phyloP scores from a whole-genome alignment of 768 basidiomycete species.

The Coprinopsis cinerea region DNA sequence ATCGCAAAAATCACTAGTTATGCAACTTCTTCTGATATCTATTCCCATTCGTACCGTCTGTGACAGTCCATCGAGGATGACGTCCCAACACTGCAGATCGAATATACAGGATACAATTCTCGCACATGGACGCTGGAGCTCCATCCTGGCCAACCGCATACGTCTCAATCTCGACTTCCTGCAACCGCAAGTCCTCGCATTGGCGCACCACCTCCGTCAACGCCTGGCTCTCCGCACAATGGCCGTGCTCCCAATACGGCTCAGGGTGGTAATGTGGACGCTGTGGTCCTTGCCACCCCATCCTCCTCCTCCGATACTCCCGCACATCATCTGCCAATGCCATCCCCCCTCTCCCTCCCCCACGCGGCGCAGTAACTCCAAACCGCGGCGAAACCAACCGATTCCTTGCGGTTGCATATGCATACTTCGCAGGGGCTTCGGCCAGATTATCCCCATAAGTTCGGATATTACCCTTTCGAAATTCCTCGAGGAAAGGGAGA shows the following conservation, averaged over 20 bases:
- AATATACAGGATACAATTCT: no score
- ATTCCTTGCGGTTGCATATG: background rate
- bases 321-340: background rate
- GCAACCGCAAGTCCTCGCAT: slow-evolving; percentile 3
- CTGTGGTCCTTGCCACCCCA: slow-evolving; percentile 3
- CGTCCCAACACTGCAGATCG: no score
- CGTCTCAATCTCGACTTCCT: slow-evolving; percentile 4
- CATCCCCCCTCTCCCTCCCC: background rate
- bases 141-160: no score
- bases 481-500: background rate
- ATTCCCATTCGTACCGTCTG: no score
- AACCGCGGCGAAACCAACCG: background rate
- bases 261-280: background rate
- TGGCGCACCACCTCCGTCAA: slow-evolving; percentile 1
- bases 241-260: slow-evolving; percentile 5
- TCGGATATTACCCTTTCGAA: background rate
- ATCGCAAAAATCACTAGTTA: no score
- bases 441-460: background rate
- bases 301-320: background rate
- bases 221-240: slow-evolving; percentile 8
- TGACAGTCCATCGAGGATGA: no score
- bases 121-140: no score
- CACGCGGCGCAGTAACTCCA: background rate
- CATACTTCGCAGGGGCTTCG: background rate
- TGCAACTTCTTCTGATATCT: no score